phyloP scores from a whole-genome alignment of 2,329 filamentous ascomycete genomes.

The Fusarium agapanthi region DNA sequence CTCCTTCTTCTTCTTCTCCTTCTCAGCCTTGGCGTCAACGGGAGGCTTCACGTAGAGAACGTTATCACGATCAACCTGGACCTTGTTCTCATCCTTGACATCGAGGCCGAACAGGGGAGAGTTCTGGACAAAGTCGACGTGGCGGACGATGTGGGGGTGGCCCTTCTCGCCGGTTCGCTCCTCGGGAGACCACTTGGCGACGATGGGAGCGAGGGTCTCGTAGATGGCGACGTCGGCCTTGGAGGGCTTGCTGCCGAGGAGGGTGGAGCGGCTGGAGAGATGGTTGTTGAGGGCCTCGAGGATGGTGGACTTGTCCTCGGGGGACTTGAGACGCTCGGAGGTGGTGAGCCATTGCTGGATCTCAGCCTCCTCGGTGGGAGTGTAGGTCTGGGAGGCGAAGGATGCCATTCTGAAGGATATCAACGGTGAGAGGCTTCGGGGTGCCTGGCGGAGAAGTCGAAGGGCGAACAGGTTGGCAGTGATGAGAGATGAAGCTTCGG shows the following conservation, averaged over 20 bases:
- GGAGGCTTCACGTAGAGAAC: constrained; percentile 89
- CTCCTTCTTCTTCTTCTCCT: constrained; percentile 98
- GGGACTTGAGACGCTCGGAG: constrained; percentile 69
- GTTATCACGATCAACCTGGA: constrained; percentile 80
- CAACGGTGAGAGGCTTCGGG: constrained; percentile 48
- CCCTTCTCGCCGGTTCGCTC: constrained; percentile 90
- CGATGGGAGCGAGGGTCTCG: constrained; percentile 77
- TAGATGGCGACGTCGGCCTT: constrained; percentile 88
- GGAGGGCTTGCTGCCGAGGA: constrained; percentile 89
- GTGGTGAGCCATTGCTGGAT: constrained; percentile 90
- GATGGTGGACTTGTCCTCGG: constrained; percentile 71
- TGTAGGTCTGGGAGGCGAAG: constrained; percentile 75
- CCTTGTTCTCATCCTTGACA: constrained; percentile 76
- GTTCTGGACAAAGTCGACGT: constrained; percentile 95
- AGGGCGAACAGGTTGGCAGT: constrained; percentile 55
- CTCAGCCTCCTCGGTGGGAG: constrained; percentile 82
- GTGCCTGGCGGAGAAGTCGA: constrained; percentile 46
- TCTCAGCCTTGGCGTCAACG: constrained; percentile 91
- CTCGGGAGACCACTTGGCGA: constrained; percentile 83
- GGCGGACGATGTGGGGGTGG: constrained; percentile 89
- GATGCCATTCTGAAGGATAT: constrained; percentile 64
- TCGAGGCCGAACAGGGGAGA: constrained; percentile 76
- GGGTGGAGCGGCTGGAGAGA: constrained; percentile 85
- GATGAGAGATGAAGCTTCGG: constrained; percentile 37
- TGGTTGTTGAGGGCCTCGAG: constrained; percentile 85